A percentile compares a stretch with the other conserved stretches of the same genome.
phyloP scores from a whole-genome alignment of 495 filamentous ascomycete genomes.

The Durotheca rogersii region DNA sequence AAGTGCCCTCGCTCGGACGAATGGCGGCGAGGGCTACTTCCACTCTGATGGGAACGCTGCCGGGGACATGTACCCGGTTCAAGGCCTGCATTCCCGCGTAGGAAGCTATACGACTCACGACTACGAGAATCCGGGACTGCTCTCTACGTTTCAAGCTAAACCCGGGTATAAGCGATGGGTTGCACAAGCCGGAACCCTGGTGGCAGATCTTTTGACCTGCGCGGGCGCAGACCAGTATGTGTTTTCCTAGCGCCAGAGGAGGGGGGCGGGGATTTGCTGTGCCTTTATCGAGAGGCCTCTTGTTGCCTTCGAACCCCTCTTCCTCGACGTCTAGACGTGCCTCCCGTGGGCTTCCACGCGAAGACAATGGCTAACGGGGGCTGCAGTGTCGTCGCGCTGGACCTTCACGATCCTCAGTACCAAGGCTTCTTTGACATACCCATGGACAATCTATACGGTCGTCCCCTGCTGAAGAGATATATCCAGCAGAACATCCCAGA shows the following conservation, averaged over 20 bases:
- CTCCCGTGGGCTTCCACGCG: not conserved
- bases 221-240: constrained; percentile 87
- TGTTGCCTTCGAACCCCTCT: not conserved
- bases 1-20: constrained; percentile 39
- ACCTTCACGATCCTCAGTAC: constrained; percentile 96
- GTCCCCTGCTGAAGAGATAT: constrained; percentile 83
- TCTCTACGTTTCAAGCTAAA: constrained; percentile 73
- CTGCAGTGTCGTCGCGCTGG: constrained; percentile 77
- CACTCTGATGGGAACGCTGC: constrained; percentile 40
- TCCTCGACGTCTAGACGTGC: constrained; percentile 1
- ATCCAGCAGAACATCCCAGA: constrained; percentile 86
- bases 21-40: constrained; percentile 38
- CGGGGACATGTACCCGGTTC: constrained; percentile 37
- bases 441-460: constrained; percentile 92
- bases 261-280: too few species aligned
- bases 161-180: constrained; percentile 98
- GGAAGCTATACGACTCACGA: constrained; percentile 57
- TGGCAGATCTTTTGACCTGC: constrained; percentile 91
- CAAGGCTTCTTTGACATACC: constrained; percentile 99
- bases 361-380: constrained; percentile 33
- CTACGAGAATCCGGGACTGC: constrained; percentile 54
- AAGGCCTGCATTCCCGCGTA: constrained; percentile 22
- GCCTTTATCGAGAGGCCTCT: too few species aligned
- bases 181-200: constrained; percentile 91
- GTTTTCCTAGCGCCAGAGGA: constrained; percentile 11